Evolutionary conservation across 1,284 basidiomycete genomes (phyloP).

Genomic region (Pulveroboletus sp.): DNA sequence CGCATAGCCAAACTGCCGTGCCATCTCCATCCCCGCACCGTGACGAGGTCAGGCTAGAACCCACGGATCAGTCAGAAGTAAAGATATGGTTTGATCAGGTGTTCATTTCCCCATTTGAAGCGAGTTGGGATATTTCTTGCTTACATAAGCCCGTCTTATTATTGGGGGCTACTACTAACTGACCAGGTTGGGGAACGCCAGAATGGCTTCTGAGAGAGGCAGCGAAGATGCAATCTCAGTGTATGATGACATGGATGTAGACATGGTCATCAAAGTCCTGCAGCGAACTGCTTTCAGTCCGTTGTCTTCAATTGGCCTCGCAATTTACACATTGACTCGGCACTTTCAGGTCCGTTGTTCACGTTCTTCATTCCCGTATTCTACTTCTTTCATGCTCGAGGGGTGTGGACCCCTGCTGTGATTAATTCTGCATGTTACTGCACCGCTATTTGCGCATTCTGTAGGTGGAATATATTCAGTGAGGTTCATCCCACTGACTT

Average conservation of each 20-base stretch:
- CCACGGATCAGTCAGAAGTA: no score
- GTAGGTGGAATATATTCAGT: slow-evolving; percentile 42
- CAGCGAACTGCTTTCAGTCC: slow-evolving; percentile 73
- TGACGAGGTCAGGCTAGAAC: no score
- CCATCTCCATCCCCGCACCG: no score
- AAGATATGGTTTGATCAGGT: no score
- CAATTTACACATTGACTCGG: slow-evolving; percentile 4
- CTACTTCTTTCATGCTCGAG: slow-evolving; percentile 65
- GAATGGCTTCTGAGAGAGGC: slow-evolving; percentile 8
- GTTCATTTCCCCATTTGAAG: no score
- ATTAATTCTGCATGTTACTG: slow-evolving; percentile 51
- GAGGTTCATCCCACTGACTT: slow-evolving; percentile 5
- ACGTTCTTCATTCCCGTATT: slow-evolving; percentile 73
- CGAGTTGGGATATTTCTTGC: no score
- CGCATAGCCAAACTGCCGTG: no score
- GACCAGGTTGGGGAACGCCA: not conserved
- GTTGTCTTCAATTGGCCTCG: slow-evolving; percentile 22
- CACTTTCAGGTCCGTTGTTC: slow-evolving; percentile 71
- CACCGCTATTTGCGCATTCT: slow-evolving; percentile 53
- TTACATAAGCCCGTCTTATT: no score
- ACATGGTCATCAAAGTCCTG: slow-evolving; percentile 73
- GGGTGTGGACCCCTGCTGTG: slow-evolving; percentile 49
- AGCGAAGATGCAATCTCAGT: slow-evolving; percentile 23
- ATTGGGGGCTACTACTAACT: no score
- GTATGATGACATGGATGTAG: slow-evolving; percentile 66